These are phyloP conservation scores for Actinomucor elegans DNA, from an alignment of 371 early-diverging fungal genomes.

Conservation along the genomic window DNA sequence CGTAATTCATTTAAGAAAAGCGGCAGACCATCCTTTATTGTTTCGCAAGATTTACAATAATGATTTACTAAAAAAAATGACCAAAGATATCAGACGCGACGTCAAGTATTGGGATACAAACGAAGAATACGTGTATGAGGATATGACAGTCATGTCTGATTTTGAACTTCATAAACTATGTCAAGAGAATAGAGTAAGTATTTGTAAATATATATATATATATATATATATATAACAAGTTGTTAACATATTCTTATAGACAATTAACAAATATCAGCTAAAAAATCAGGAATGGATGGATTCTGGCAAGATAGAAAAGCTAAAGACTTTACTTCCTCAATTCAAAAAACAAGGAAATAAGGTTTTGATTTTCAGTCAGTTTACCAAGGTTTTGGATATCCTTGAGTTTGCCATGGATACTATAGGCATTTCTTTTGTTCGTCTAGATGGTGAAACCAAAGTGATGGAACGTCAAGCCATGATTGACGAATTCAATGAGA, in stretches of 20 bases:
- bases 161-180: slow-evolving; percentile 81
- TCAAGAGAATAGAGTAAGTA: slow-evolving; percentile 54
- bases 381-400: slow-evolving; percentile 70
- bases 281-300: slow-evolving; percentile 69
- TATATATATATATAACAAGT: too few species aligned
- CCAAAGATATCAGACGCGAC: slow-evolving; percentile 56
- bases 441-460: slow-evolving; percentile 69
- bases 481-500: slow-evolving; percentile 80
- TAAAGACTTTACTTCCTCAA: slow-evolving; percentile 61
- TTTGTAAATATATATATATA: too few species aligned
- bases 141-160: slow-evolving; percentile 84
- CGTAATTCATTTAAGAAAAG: slow-evolving; percentile 84
- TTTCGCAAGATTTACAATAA: slow-evolving; percentile 67
- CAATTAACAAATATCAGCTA: slow-evolving; percentile 55
- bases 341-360: slow-evolving; percentile 53
- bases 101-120: slow-evolving; percentile 65
- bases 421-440: slow-evolving; percentile 47
- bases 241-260: slow-evolving; percentile 27
- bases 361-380: slow-evolving; percentile 82
- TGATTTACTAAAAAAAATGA: slow-evolving; percentile 60
- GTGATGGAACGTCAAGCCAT: slow-evolving; percentile 69
- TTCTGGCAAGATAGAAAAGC: slow-evolving; percentile 71
- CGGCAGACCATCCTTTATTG: slow-evolving; percentile 84
- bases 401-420: slow-evolving; percentile 54
- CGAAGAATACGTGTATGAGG: slow-evolving; percentile 77